Percentiles rank a stretch among this genome's conserved stretches.
Evolutionary conservation across 257 asterid species (phyloP).

Genomic region (Thymus mandschuricus): DNA sequence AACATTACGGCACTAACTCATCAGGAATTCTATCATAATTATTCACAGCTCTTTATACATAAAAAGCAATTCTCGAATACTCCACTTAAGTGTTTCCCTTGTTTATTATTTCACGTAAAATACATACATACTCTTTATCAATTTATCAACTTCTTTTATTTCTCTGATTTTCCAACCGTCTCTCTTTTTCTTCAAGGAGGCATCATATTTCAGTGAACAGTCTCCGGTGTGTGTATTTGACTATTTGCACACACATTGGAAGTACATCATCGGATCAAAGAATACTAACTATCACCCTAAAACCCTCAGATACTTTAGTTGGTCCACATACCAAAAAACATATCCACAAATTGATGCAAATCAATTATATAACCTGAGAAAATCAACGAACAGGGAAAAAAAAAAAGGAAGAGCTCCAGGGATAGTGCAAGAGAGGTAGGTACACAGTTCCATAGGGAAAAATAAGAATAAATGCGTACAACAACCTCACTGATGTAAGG

Average conservation of each 20-base stretch:
- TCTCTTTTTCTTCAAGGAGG: background rate
- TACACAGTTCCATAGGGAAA: slow-evolving; percentile 9
- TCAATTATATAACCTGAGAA: background rate
- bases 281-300: background rate
- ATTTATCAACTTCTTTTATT: background rate
- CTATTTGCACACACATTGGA: background rate
- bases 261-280: background rate
- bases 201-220: background rate
- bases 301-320: background rate
- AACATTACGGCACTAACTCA: slow-evolving; percentile 8
- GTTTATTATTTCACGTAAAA: background rate
- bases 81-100: background rate
- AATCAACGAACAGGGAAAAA: background rate
- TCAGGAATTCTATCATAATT: background rate
- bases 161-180: background rate
- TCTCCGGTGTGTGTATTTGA: background rate
- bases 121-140: background rate
- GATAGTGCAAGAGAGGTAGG: background rate
- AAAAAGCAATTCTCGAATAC: background rate
- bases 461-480: background rate
- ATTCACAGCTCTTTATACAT: slow-evolving; percentile 6
- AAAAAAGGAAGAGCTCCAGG: background rate
- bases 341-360: background rate
- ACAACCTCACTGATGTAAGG: slow-evolving; percentile 78
- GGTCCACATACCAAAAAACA: slow-evolving; percentile 5